Evolutionary conservation across 805 yeast species (phyloP).

Genomic region (Candida ascalaphidarum): DNA sequence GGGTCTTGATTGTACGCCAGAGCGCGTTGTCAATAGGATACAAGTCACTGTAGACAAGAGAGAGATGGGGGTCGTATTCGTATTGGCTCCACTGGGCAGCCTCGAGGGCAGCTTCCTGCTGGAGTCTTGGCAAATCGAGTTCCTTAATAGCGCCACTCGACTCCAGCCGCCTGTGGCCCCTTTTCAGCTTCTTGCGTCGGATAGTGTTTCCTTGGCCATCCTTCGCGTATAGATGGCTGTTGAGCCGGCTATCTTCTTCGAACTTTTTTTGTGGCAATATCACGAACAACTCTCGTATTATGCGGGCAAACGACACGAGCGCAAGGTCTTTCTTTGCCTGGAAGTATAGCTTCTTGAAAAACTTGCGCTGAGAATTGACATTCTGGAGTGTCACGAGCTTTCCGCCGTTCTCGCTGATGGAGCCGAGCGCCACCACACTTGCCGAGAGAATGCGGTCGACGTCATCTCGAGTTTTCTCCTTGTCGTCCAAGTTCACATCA

Average conservation of each 20-base stretch:
- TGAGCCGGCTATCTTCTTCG: slow-evolving; percentile 21
- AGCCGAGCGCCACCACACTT: slow-evolving; percentile 45
- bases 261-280: slow-evolving; percentile 33
- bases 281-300: slow-evolving; percentile 51
- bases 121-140: slow-evolving; percentile 18
- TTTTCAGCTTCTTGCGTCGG: slow-evolving; percentile 16
- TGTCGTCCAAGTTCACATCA: slow-evolving; percentile 27
- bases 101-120: slow-evolving; percentile 39
- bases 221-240: slow-evolving; percentile 31
- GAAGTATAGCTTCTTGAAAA: slow-evolving; percentile 46
- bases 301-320: slow-evolving; percentile 42
- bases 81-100: slow-evolving; percentile 44
- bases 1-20: slow-evolving; percentile 51
- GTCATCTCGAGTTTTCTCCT: slow-evolving; percentile 39
- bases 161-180: slow-evolving; percentile 5
- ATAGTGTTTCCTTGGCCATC: slow-evolving; percentile 23
- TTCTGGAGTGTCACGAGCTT: slow-evolving; percentile 31
- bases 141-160: slow-evolving; percentile 2
- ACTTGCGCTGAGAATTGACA: slow-evolving; percentile 40
- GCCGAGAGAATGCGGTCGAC: slow-evolving; percentile 51
- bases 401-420: slow-evolving; percentile 32
- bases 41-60: slow-evolving; percentile 57
- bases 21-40: slow-evolving; percentile 63
- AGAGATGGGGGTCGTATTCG: slow-evolving; percentile 66
- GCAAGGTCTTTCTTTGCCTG: slow-evolving; percentile 37